These are phyloP conservation scores for Ceratobasidium sp. DNA, from an alignment of 1,284 basidiomycete genomes.

Conservation along the genomic window DNA sequence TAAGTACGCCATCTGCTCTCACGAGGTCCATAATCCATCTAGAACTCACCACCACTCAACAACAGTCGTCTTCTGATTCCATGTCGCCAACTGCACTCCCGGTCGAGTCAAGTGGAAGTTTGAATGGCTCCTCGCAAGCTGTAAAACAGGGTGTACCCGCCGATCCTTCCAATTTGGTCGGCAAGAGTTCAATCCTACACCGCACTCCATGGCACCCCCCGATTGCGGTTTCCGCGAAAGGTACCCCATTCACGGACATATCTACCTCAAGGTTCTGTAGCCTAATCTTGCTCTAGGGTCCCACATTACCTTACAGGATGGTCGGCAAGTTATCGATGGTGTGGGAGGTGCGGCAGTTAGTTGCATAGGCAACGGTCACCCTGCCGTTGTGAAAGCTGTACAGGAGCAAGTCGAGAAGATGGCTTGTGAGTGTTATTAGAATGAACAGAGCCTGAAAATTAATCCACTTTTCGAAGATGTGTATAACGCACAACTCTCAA, in stretches of 20 bases:
- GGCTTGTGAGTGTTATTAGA: slow-evolving; percentile 60
- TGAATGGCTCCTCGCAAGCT: slow-evolving; percentile 14
- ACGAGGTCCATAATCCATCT: slow-evolving; percentile 12
- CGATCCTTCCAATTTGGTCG: slow-evolving; percentile 27
- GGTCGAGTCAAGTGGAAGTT: not conserved
- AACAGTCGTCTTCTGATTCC: slow-evolving; percentile 6
- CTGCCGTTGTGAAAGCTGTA: slow-evolving; percentile 69
- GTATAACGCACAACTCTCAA: slow-evolving; percentile 79
- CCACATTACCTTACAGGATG: slow-evolving; percentile 56
- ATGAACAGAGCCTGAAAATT: slow-evolving; percentile 43
- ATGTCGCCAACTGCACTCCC: slow-evolving; percentile 41
- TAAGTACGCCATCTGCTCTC: slow-evolving; percentile 32
- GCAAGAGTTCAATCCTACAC: slow-evolving; percentile 47
- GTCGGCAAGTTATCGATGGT: slow-evolving; percentile 69
- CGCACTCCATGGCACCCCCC: slow-evolving; percentile 68
- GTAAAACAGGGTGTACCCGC: slow-evolving; percentile 34
- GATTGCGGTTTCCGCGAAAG: slow-evolving; percentile 66
- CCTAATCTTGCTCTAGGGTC: slow-evolving; percentile 3
- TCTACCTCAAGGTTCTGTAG: not conserved
- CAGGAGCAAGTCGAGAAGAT: slow-evolving; percentile 77
- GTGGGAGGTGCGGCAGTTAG: slow-evolving; percentile 84
- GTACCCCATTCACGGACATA: slow-evolving; percentile 51
- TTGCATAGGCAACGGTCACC: slow-evolving; percentile 76
- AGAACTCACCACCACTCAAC: slow-evolving; percentile 17
- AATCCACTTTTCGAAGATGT: slow-evolving; percentile 60